These are phyloP conservation scores for Salix caprea DNA, from an alignment of 345 rosid genomes.

Conservation along the genomic window DNA sequence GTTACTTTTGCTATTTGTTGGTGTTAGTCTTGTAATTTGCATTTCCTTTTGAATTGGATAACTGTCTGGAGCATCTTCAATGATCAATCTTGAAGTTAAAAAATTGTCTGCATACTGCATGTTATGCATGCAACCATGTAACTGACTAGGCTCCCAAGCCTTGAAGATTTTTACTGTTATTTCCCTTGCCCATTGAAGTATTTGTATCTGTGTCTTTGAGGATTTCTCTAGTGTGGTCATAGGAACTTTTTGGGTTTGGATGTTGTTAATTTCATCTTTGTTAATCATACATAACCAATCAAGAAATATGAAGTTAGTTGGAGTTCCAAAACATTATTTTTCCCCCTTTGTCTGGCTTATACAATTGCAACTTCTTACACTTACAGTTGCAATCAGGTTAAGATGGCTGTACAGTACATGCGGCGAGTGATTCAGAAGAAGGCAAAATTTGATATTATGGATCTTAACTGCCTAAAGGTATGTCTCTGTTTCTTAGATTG, in stretches of 20 bases:
- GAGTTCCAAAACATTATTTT: neutral
- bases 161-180: neutral
- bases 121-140: neutral
- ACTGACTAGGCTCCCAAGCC: neutral
- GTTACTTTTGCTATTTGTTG: neutral
- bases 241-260: neutral
- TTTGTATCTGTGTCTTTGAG: neutral
- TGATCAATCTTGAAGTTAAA: neutral
- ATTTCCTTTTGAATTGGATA: neutral
- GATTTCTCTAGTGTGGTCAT: neutral
- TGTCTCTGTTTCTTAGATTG: constrained; percentile 10
- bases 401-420: constrained; percentile 37
- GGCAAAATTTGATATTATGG: constrained; percentile 36
- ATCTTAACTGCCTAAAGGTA: constrained; percentile 33
- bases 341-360: constrained; percentile 6
- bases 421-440: constrained; percentile 29
- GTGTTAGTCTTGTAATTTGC: neutral
- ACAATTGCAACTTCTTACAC: constrained; percentile 4
- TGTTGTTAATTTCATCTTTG: neutral
- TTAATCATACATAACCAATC: constrained; percentile 3
- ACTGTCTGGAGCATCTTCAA: neutral
- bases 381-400: constrained; percentile 25
- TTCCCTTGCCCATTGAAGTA: neutral
- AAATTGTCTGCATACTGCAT: neutral
- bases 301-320: neutral